phyloP scores from a whole-genome alignment of 139 green algal species.

The Eudorina sp. region DNA sequence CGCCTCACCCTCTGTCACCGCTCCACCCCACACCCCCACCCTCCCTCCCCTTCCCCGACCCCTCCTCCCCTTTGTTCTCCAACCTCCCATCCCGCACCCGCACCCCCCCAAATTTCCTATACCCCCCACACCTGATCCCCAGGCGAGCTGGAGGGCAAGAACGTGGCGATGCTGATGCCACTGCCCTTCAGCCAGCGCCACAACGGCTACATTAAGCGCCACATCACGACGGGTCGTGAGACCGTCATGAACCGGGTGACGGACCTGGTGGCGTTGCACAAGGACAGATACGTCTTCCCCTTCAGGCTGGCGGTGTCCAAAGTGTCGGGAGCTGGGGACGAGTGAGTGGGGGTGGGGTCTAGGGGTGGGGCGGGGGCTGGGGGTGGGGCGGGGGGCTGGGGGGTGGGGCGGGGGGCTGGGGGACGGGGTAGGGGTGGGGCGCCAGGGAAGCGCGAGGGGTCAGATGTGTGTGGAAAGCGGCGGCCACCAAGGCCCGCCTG shows the following conservation, averaged over 20 bases:
- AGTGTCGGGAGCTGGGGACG: constrained; percentile 26
- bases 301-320: constrained; percentile 55
- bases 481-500: no score
- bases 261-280: constrained; percentile 46
- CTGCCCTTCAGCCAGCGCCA: constrained; percentile 54
- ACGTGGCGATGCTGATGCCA: constrained; percentile 59
- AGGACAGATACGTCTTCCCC: constrained; percentile 60
- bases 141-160: constrained; percentile 70
- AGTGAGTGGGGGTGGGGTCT: neutral
- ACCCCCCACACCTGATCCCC: neutral
- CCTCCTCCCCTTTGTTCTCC: neutral
- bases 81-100: no score
- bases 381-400: no score
- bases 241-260: constrained; percentile 58
- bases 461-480: no score
- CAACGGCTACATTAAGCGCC: constrained; percentile 68
- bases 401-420: no score
- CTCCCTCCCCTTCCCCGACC: neutral
- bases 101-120: no score
- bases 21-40: neutral
- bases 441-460: no score
- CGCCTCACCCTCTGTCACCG: no score
- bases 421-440: no score
- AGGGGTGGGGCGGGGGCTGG: no score
- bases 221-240: constrained; percentile 56